Percentiles rank a stretch among this genome's conserved stretches.
phyloP scores from a whole-genome alignment of 164 flowering plant species.

The Berberis thunbergii region DNA sequence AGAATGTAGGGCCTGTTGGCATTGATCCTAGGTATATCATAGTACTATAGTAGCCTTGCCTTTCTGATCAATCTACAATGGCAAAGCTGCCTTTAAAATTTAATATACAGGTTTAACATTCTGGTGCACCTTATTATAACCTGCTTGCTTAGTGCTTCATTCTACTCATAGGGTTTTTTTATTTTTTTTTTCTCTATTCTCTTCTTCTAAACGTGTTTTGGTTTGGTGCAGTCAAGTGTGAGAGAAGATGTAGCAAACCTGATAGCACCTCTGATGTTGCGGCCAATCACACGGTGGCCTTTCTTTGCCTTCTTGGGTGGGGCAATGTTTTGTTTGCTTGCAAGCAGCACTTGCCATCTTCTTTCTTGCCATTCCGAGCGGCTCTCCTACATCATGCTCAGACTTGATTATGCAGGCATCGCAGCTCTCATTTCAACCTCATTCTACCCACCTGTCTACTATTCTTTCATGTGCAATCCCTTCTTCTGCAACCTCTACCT shows the following conservation, averaged over 20 bases:
- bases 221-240: slow-evolving; percentile 45
- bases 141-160: too few relatives aligned
- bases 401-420: slow-evolving; percentile 92
- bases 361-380: slow-evolving; percentile 84
- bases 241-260: slow-evolving; percentile 67
- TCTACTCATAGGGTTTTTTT: too few relatives aligned
- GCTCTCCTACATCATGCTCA: slow-evolving; percentile 74
- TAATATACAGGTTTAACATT: too few relatives aligned
- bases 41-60: too few relatives aligned
- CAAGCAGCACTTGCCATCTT: slow-evolving; percentile 94
- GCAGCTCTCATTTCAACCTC: slow-evolving; percentile 89
- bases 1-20: too few relatives aligned
- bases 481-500: slow-evolving; percentile 79
- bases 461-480: slow-evolving; percentile 95
- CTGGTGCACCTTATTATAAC: too few relatives aligned
- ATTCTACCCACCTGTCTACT: slow-evolving; percentile 90
- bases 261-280: slow-evolving; percentile 54
- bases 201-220: too few relatives aligned
- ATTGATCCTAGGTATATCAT: too few relatives aligned
- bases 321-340: slow-evolving; percentile 91
- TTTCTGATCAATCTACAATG: too few relatives aligned
- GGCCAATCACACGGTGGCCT: slow-evolving; percentile 94
- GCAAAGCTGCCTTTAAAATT: too few relatives aligned
- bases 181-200: too few relatives aligned
- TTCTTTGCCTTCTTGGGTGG: slow-evolving; percentile 90